Base-by-base conservation (phyloP, 352 stramenopile genomes). In the Globisporangium camurandrum region DNA sequence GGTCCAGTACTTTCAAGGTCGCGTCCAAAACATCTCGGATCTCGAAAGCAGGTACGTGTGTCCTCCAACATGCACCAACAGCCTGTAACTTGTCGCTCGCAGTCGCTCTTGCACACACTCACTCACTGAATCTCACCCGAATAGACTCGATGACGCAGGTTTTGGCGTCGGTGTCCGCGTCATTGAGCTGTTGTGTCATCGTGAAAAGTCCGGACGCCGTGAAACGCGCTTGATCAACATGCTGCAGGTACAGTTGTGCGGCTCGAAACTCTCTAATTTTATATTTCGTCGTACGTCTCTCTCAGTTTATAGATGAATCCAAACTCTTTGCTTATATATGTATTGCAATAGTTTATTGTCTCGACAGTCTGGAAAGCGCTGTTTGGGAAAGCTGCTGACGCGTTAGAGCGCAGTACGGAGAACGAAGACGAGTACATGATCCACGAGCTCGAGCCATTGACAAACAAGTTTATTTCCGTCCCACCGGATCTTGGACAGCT, bases 351-450 rank as follows among this genome's bases (percentile, higher is more conserved):
- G 67, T 98, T 98, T 67, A 76, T 98, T 28, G 95, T 95, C 3
- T 96, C 88, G 1, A 91, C 78, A 11, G 94, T 89, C 52, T 98
- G 94, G 93, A 98, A 98, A 65, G 79, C 84, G 40, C 69, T 99
- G 16, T 99, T 98, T 65, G 94, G 94, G 42, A 98, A 98, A 64
- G 77, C 88, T 11, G 95, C 95, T 1, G 95, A 98, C 56, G 96
- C 91, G 12, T 75, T 99, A 23, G 95, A 99, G 72, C 76, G 92
- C 51, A 97, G 86, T 56, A 98, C 96, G 30, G 93, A 98, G 66
- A 97, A 98, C 65, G 91, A 97, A n/a, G 84, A 98, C 68, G 95
- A 98, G 83, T 99, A 97, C 72, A 98, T 98, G 93, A 98, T 98
- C 61, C 84, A 97, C 61, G 89, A 97, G 61, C 65, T 93, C 41